Evolutionary conservation across 2,329 filamentous ascomycete species (phyloP).

Genomic region (Teratosphaeria destructans): DNA sequence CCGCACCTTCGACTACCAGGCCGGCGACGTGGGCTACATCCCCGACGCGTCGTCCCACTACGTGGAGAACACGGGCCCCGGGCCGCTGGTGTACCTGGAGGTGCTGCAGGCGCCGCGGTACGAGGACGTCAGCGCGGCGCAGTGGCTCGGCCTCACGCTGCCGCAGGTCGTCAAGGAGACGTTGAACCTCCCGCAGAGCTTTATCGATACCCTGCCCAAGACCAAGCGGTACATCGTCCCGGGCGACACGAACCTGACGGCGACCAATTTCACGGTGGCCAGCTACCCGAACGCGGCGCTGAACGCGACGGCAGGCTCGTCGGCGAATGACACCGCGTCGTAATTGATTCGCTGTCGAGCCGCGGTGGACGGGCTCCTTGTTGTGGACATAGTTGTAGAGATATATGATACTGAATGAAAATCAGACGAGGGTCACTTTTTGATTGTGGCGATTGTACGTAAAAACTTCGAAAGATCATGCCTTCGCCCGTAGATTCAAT

Average conservation of each 20-base stretch:
- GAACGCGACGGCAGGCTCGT: not conserved
- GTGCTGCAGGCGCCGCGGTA: constrained; percentile 45
- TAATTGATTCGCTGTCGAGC: not conserved
- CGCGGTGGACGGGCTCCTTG: too few species aligned
- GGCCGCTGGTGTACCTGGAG: constrained; percentile 46
- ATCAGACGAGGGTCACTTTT: too few species aligned
- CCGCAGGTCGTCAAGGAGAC: constrained; percentile 29
- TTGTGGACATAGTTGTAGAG: too few species aligned
- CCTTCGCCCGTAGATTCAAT: not conserved
- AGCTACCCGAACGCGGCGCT: not conserved
- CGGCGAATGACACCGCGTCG: not conserved
- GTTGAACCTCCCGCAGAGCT: constrained; percentile 22
- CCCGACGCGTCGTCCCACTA: constrained; percentile 47
- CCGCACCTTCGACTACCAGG: constrained; percentile 49
- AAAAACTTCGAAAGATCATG: not conserved
- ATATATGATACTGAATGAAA: too few species aligned
- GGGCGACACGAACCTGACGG: constrained; percentile 27
- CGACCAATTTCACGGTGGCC: constrained; percentile 26
- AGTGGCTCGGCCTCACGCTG: constrained; percentile 46
- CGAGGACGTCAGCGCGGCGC: constrained; percentile 45
- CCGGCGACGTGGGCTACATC: constrained; percentile 51
- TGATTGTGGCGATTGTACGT: not conserved
- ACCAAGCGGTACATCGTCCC: constrained; percentile 31
- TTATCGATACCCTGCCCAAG: constrained; percentile 25
- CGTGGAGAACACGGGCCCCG: constrained; percentile 50